Base-by-base conservation (phyloP, 495 filamentous ascomycete genomes). In the Acidiella bohemica region DNA sequence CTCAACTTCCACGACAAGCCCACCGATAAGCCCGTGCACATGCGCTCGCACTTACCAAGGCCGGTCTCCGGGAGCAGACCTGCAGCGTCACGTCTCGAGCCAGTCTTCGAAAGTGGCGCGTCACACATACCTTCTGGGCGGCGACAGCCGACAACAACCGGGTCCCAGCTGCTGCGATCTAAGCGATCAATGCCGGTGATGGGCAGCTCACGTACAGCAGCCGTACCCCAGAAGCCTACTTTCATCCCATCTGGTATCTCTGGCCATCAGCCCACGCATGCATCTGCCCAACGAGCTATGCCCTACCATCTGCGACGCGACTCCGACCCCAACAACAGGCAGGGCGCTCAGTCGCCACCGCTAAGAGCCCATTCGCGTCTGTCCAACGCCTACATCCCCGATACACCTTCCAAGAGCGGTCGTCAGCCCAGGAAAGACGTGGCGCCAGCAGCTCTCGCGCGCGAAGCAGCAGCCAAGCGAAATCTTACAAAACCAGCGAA, bases 111-210 rank as follows among this genome's bases (percentile, higher is more conserved):
- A 60, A 82, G 77, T 41, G 88, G 86, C 41, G 84, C 76, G 19
- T 75, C 81, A 21, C 68, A 47, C 46, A 68, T n/a, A 73, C 83
- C 59, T 67, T 73, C 74, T 22, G 72, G 83, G 41, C 78, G 37
- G 80, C 80, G 47, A 53, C 78, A 82, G 48, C 71, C 73, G 4
- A 80, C 76, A 20, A 78, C 80, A 10, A 79, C 79, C 11, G 76
- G 66, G 53, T 72, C 79, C 18, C 81, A 90, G 47, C 61, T 84
- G 21, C 66, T 96, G 25, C 78, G 76, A 55, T 63, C 84, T 20
- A 96, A 96, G 64, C 75, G 86, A 35, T 96, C 92, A 5, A 70
- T 92, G 61, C 85, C 90, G 18, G 75, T 71, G 18, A 80, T 94
- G 64, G 71, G 81, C 58, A 53, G 51, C 55, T 65, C 41, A 14